Evolutionary conservation across 23 red algal genomes (phyloP), one percentile per base, ranked within the genome.

Genomic region (Chondrus crispus): DNA sequence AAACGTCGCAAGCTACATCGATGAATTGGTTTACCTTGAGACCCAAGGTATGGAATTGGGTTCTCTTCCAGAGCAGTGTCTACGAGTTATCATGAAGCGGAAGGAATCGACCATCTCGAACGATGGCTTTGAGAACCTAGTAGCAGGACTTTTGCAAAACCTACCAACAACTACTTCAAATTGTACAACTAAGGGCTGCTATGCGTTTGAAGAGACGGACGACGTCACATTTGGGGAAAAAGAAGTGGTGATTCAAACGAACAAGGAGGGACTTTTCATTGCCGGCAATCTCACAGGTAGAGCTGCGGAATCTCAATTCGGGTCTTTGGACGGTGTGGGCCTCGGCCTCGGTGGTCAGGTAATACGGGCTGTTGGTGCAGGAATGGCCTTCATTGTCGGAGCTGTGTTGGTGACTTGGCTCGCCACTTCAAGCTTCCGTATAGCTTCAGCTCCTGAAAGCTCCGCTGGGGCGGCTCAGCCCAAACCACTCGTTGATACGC

Each of bases 321-420:
- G 10, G 11, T 36, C 47, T 44, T 74, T 90, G 11, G 37, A 53
- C 22, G 87, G 87, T 29, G 37, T 55, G 18, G 73, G 72, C 16
- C 8, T 78, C 12, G 53, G 44, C 32, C 47, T 46, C 4, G 24
- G 41, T 52, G 87, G 87, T 33, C 45, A 39, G 32, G 6, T 38
- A 39, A 73, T 46, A 41, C 47, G 47, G 1, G 86, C 72, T 8
- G 10, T 81, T 37, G 69, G 69, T 37, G 73, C 73, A 16, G 87
- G 71, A 10, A 48, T 90, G 35, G 87, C 49, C 2, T 90, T 90
- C 50, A 38, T 81, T 2, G 30, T 81, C 22, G 87, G 48, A 39
- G 54, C 87, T 20, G 72, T 79, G 5, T 46, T 81, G 11, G 32
- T 81, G 18, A 71, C 72, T 24, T 90, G 87, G 87, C 46, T 90